Base-by-base conservation (phyloP, 2,329 filamentous ascomycete genomes). In the Fusarium tuaranense region DNA sequence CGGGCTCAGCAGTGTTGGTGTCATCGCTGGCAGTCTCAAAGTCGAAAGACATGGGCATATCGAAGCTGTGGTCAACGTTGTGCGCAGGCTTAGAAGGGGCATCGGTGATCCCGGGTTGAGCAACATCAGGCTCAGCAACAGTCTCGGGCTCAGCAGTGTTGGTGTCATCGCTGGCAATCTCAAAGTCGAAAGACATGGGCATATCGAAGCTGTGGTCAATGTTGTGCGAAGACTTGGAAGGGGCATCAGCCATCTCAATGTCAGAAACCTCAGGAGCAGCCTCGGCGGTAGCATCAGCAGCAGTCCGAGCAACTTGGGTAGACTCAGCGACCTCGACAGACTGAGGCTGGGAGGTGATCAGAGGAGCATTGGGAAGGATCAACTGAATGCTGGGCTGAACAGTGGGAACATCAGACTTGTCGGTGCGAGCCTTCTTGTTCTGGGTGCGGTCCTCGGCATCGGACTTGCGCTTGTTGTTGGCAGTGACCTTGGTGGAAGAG, bases 391-490 rank as follows among this genome's bases (percentile, higher is more conserved):
- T 16, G 10, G 38, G 57, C 16, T 39, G 57, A 18, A 30, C 34
- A n/a, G 20, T 16, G 7, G 30, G n/a, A 13, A 22, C 30, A 16
- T 36, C 32, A n/a, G 32, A 22, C 53, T 48, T 34, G 57, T 25
- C 32, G 6, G 27, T 62, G 13, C 61, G 34, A 41, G 61, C 27
- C 61, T 63, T 63, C 46, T 63, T 63, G n/a, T 25, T 5, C 16
- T 55, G 32, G 46, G 20, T 38, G 39, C 6, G 8, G 18, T 34
- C 18, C 13, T 53, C 5, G 25, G 30, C 10, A 32, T 18, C 22
- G 7, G 44, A 18, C 61, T 63, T 63, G 61, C 61, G 61, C 46
- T 63, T 57, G 30, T 57, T 57, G 53, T 34, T 27, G 22, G 22
- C 9, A 39, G 34, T 36, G 20, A 6, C 3, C 55, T 59, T 25